Evolutionary conservation across 768 basidiomycete species (phyloP).

Genomic region (Harrya chromipes): DNA sequence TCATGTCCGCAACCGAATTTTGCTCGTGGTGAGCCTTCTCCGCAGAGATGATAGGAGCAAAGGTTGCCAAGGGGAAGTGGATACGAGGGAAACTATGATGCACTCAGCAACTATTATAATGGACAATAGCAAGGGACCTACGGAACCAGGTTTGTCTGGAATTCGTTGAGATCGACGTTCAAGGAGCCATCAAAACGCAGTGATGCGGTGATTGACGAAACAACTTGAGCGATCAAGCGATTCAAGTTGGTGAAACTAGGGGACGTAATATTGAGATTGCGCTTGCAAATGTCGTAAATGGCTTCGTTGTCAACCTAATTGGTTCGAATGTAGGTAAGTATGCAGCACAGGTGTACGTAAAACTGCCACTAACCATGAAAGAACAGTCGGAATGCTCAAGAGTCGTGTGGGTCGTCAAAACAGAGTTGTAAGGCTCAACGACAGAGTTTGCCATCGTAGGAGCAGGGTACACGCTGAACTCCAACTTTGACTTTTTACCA

Average conservation of each 20-base stretch:
- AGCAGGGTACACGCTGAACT: slow-evolving; percentile 96
- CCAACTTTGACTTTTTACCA: slow-evolving; percentile 98
- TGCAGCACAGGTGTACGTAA: slow-evolving; percentile 1
- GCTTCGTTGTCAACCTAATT: slow-evolving; percentile 80
- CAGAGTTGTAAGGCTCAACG: slow-evolving; percentile 97
- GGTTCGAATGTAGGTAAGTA: slow-evolving; percentile 3
- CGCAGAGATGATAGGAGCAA: slow-evolving; percentile 89
- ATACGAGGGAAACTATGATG: slow-evolving; percentile 86
- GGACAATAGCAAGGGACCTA: slow-evolving; percentile 40
- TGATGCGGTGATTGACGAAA: slow-evolving; percentile 96
- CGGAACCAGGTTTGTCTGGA: slow-evolving; percentile 99
- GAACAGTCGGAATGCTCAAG: slow-evolving; percentile 99
- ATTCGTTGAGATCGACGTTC: slow-evolving; percentile 86
- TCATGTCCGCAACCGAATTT: slow-evolving; percentile 98
- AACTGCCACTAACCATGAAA: slow-evolving; percentile 72
- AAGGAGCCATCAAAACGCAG: slow-evolving; percentile 63
- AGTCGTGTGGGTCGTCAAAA: slow-evolving; percentile 96
- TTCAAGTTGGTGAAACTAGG: slow-evolving; percentile 96
- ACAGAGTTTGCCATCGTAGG: slow-evolving; percentile 92
- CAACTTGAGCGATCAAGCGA: slow-evolving; percentile 96
- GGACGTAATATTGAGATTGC: slow-evolving; percentile 79
- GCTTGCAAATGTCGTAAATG: slow-evolving; percentile 77
- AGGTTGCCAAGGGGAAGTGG: slow-evolving; percentile 97
- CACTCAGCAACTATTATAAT: background rate
- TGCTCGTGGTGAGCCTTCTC: slow-evolving; percentile 97